Base-by-base conservation (phyloP, 1,284 basidiomycete species). In the Microbotryum silenes-acaulis region DNA sequence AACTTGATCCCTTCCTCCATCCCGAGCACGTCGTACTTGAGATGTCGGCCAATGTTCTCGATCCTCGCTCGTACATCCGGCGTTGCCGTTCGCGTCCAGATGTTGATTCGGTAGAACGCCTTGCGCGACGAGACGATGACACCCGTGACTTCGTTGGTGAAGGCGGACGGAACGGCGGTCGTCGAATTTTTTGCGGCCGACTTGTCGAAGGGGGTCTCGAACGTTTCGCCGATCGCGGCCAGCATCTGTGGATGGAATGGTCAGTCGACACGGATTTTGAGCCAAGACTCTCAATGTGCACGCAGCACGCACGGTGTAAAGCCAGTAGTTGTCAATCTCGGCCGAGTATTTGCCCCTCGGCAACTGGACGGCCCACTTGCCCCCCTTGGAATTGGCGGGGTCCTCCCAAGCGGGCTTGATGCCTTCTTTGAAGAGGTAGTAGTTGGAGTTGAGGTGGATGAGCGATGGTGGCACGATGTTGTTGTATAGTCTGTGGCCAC, bases 401-500 rank as follows among this genome's bases (percentile, higher is more conserved):
- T 96, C 92, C 75, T 97, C 92, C 91, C 92, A 97, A 56, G 91
- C 91, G 20, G 91, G 91, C 71, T 93, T 92, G 72, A 97, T 93
- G 45, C 87, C 88, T 72, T 91, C 88, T 82, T 97, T 97, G 85
- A 98, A 98, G 64, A 98, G 82, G 79, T 98, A 98, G 78, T 98
- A 98, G 76, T 98, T 98, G 45, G 93, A 91, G 79, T 93, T 97
- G 77, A 86, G 85, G 45, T 91, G 91, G 71, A 98, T 80, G 73
- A 86, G 84, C 25, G 91, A 93, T n/a, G 94, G 96, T 21, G 92
- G 89, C 37, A 98, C 86, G 72, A 98, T 93, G 78, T 97, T 97
- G 79, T 97, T 96, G 80, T 97, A 96, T 66, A 97, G 78, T 20
- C 89, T 91, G 70, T 21, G 9, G 20, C 52, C 9, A 31, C 37